Percentiles rank a stretch among this genome's conserved stretches.
Evolutionary conservation across 805 yeast genomes (phyloP).

Genomic region (Hanseniaspora guilliermondii): DNA sequence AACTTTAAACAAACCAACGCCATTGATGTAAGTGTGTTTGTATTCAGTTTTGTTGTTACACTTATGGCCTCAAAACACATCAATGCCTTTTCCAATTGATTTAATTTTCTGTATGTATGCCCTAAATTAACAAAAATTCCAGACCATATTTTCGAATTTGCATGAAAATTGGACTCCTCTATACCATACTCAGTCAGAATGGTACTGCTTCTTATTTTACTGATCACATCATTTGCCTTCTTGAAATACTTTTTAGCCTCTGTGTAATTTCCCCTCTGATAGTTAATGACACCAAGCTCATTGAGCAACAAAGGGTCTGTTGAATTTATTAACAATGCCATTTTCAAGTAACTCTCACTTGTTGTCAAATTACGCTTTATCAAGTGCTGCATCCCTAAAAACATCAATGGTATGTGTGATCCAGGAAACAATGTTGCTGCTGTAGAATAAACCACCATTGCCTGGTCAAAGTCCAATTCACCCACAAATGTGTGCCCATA

Average conservation of each 20-base stretch:
- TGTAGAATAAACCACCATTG: slow-evolving; percentile 90
- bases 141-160: slow-evolving; percentile 72
- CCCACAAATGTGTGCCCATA: slow-evolving; percentile 96
- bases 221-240: slow-evolving; percentile 61
- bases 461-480: slow-evolving; percentile 98
- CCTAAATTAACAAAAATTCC: slow-evolving; percentile 80
- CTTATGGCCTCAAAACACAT: slow-evolving; percentile 66
- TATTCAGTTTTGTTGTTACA: slow-evolving; percentile 54
- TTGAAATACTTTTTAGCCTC: slow-evolving; percentile 60
- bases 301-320: slow-evolving; percentile 79
- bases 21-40: slow-evolving; percentile 68
- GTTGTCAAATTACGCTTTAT: slow-evolving; percentile 71
- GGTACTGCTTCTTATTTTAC: slow-evolving; percentile 28
- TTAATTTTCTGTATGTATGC: slow-evolving; percentile 66
- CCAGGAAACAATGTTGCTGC: slow-evolving; percentile 88
- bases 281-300: slow-evolving; percentile 86
- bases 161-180: slow-evolving; percentile 27
- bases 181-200: not conserved
- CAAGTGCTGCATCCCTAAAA: slow-evolving; percentile 90
- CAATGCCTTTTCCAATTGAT: slow-evolving; percentile 52
- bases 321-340: slow-evolving; percentile 67
- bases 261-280: slow-evolving; percentile 54
- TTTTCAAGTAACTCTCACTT: slow-evolving; percentile 72
- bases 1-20: slow-evolving; percentile 70
- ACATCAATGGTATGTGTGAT: slow-evolving; percentile 76